Percentiles rank a stretch among this genome's conserved stretches.
Evolutionary conservation across 805 yeast species (phyloP).

Genomic region (Cyberlindnera veronae): DNA sequence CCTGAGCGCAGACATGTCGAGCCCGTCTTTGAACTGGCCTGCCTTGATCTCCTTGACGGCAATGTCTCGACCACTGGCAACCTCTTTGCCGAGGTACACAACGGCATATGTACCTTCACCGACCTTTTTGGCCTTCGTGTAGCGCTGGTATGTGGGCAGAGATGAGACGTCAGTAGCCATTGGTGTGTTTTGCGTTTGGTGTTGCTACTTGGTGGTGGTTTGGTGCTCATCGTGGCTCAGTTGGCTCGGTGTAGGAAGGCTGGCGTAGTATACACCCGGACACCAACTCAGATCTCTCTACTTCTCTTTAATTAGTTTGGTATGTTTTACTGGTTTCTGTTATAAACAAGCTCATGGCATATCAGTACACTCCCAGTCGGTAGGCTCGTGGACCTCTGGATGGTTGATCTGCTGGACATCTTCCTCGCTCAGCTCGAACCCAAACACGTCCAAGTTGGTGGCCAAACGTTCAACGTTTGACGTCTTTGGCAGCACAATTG

Average conservation of each 20-base stretch:
- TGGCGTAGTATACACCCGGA: no score
- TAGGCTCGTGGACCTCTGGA: slow-evolving; percentile 62
- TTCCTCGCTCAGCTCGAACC: slow-evolving; percentile 40
- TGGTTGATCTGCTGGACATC: slow-evolving; percentile 44
- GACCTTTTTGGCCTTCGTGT: slow-evolving; percentile 64
- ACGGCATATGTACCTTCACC: slow-evolving; percentile 99
- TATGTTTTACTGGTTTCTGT: background rate
- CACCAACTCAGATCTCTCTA: no score
- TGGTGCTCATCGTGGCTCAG: background rate
- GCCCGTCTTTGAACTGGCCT: slow-evolving; percentile 90
- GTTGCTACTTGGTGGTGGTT: background rate
- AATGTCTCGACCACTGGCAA: slow-evolving; percentile 51
- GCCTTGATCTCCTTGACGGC: slow-evolving; percentile 97
- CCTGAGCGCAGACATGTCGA: slow-evolving; percentile 96
- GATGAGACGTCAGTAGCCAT: background rate
- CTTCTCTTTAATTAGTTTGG: no score
- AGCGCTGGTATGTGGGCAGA: slow-evolving; percentile 1
- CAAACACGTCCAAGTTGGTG: slow-evolving; percentile 38
- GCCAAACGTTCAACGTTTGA: slow-evolving; percentile 31
- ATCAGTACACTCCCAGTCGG: slow-evolving; percentile 57
- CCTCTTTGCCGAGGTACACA: slow-evolving; percentile 78
- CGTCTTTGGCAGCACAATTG: slow-evolving; percentile 54
- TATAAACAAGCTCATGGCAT: slow-evolving; percentile 7
- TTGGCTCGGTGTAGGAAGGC: no score
- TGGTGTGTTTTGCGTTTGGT: no score